Evolutionary conservation across 2,329 filamentous ascomycete genomes (phyloP), one percentile per base, ranked within the genome.

Genomic region (Teratosphaeria nubilosa): DNA sequence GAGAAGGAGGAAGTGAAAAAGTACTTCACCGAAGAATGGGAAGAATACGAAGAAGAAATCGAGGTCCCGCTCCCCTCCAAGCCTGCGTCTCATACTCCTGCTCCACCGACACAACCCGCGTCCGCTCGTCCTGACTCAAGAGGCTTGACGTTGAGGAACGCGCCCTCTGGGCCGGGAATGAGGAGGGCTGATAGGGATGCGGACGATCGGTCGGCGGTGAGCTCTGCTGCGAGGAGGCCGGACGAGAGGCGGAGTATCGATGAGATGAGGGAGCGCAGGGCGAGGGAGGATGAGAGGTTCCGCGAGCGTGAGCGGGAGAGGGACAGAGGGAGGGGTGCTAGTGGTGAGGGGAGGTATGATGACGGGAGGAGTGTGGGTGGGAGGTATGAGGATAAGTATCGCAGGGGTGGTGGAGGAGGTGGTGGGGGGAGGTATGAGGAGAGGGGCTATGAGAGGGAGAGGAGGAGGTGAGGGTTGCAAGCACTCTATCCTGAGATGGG

Each of bases 21-120:
- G 0, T 95, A 90, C 76, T 97, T 97, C 59, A 97, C 41, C 4
- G 41, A 48, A 11, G 80, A 9, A 91, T 91, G 0, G 90, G 86
- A 72, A 94, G 95, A 0, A 94, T 99, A 69, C 91, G 90, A 75
- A 96, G 96, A 53, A 96, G 78, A 73, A 62, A 86, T 84, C 75
- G 91, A 96, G 0, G 90, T 89, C 60, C 91, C 82, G 25, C 75
- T 70, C 4, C 62, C 61, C 6, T 67, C 64, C 22, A 27, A 34
- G 16, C 31, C 24, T 13, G 5, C 51, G 13, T 13, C 41, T 48
- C 41, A n/a, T 20, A 16, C 5, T 54, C 54, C 55, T 60, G 62
- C 34, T 62, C 54, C 10, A 79, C 75, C 56, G 77, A 80, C 5
- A 80, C 16, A n/a, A 1, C 78, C 7, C 5, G 25, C 53, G 20